Evolutionary conservation across 1,284 basidiomycete species (phyloP), one percentile per base, ranked within the genome.

Genomic region (Tausonia pullulans): DNA sequence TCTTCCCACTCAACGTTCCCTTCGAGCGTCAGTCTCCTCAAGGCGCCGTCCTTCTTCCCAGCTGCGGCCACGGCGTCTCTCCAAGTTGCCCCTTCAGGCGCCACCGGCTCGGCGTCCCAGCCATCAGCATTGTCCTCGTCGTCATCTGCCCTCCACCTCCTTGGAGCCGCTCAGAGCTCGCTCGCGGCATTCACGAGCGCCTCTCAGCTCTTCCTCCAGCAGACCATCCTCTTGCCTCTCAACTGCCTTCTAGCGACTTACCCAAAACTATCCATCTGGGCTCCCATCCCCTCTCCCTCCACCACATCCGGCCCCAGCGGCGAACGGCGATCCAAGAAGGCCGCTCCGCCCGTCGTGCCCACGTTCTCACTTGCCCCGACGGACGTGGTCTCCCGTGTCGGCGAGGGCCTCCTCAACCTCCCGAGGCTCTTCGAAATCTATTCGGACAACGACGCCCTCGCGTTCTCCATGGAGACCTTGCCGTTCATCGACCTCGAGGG

Each of bases 341-440:
- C 58, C 74, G 79, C 50, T 71, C 87, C 90, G 66, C 80, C 92
- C 41, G 81, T 83, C 50, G 84, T 98, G n/a, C 95, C 95, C 2
- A 89, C 84, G 4, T 98, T 98, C 76, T 96, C 92, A 1, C 81
- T 94, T 13, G 90, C 88, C 10, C 93, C 93, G 0, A 96, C 87
- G 54, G 88, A 91, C 64, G 85, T 83, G 2, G 87, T 97, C 69
- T 88, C 93, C 67, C 84, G 86, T 59, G 85, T 98, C 14, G 88
- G 90, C 5, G 96, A 98, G 72, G 92, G 91, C 5, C 78, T 98
- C 58, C 81, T 98, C 51, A 97, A 96, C 76, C 82, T 98, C 5
- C 91, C 95, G 1, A 79, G 94, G 59, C 78, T 98, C 27, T 95
- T 98, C 73, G 94, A 98, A 74, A 87, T 93, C 14, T 94, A 96